Evolutionary conservation across 2,329 filamentous ascomycete genomes (phyloP).

Genomic region (Colletotrichum lindemuthianum): DNA sequence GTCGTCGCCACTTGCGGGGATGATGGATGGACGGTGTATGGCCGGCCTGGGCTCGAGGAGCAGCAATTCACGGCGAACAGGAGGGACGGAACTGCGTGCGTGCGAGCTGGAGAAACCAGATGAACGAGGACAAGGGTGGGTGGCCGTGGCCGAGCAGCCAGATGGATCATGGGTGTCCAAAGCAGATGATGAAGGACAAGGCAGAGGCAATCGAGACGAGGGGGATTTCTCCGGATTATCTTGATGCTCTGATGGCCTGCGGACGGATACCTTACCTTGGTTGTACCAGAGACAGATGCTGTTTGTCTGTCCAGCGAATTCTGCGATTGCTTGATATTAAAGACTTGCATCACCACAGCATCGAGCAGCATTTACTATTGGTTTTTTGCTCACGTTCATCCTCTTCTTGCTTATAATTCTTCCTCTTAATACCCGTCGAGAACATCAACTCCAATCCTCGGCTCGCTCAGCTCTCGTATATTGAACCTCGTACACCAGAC

Average conservation of each 20-base stretch:
- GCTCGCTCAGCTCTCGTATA: too few relatives aligned
- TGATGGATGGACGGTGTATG: neutral
- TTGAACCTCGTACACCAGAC: neutral
- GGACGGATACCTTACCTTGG: too few relatives aligned
- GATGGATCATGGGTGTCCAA: neutral
- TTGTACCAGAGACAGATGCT: too few relatives aligned
- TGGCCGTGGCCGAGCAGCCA: neutral
- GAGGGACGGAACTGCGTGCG: conserved; percentile 16
- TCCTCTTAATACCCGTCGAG: too few relatives aligned
- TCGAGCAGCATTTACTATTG: too few relatives aligned
- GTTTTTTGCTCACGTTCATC: too few relatives aligned
- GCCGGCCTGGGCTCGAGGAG: neutral
- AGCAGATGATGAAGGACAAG: neutral
- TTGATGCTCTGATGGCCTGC: neutral
- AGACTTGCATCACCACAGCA: neutral
- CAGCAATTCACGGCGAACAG: conserved; percentile 13
- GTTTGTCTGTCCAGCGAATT: too few relatives aligned
- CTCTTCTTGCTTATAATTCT: too few relatives aligned
- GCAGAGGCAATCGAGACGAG: conserved; percentile 7
- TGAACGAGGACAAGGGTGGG: conserved; percentile 19
- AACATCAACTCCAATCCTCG: too few relatives aligned
- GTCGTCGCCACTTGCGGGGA: conserved; percentile 7
- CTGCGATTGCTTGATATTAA: neutral
- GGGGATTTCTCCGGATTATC: neutral
- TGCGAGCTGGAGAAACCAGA: conserved; percentile 9